Base-by-base conservation (phyloP, 2,329 filamentous ascomycete species). In the Chaetomium olivaceum region DNA sequence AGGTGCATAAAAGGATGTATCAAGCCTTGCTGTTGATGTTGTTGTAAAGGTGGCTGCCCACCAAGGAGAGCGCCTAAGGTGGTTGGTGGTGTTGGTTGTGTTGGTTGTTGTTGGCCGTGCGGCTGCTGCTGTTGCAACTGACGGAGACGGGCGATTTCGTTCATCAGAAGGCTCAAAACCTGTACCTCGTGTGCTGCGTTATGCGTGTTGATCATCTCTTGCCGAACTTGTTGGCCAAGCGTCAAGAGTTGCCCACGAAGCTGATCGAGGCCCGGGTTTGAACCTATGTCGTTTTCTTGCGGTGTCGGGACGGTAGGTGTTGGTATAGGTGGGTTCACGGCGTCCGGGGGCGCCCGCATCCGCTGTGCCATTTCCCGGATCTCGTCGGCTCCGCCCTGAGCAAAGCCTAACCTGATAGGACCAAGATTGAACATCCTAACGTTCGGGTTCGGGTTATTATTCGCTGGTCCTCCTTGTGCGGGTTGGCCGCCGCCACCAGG, bases 381-480 rank as follows among this genome's bases (percentile, higher is more conserved):
- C 65, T 91, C 86, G 23, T 83, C 80, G 4, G 75, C 81, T 76
- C 77, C 89, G 76, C 77, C 90, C 80, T 91, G 88, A n/a, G 89
- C 91, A 71, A 94, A 91, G 0, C 89, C 91, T 25, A 95, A 80
- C 31, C 91, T 82, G 36, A 95, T 80, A 2, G 91, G 91, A 0
- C 91, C 91, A 56, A 95, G 77, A 58, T 78, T 77, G 67, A 78
- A 77, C 73, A 77, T 76, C 29, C 72, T 74, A 58, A 72, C 68
- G 11, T 70, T 75, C 71, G 67, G 78, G 74, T 62, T 73, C 73
- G 65, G 75, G 73, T 71, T 75, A 76, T 64, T 76, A 8, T 69
- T 75, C 9, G 61, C 61, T 8, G 59, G 56, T 8, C 33, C 77
- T 69, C 61, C 79, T 78, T 60, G 75, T 69, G 58, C 71, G 39